Percentiles rank a stretch among this genome's conserved stretches.
Evolutionary conservation across 192 early-diverging fungal genomes (phyloP).

Genomic region (Funneliformis mosseae): DNA sequence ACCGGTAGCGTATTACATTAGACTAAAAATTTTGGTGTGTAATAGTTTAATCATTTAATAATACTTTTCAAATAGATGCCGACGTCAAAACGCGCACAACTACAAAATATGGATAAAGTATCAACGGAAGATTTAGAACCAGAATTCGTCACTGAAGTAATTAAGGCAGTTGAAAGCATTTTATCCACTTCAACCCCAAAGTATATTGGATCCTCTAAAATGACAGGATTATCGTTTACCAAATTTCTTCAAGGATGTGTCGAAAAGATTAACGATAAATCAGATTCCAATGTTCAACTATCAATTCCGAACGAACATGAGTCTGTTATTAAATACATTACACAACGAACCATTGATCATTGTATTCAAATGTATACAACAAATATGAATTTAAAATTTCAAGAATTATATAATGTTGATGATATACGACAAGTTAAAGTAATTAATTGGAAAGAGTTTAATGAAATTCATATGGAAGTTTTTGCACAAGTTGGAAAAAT

Average conservation of each 20-base stretch:
- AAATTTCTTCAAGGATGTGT: constrained; percentile 23
- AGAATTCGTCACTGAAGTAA: neutral
- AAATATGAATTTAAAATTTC: neutral
- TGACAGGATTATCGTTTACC: constrained; percentile 11
- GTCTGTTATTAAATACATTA: constrained; percentile 1
- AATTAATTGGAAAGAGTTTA: constrained; percentile 13
- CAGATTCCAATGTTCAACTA: neutral
- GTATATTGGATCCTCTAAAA: constrained; percentile 9
- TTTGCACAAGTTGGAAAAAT: neutral
- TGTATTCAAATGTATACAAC: neutral
- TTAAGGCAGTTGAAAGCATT: neutral
- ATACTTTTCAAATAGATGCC: neutral
- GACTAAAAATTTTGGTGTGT: no score
- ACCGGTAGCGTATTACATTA: no score
- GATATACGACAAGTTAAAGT: neutral
- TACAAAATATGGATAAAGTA: constrained; percentile 19
- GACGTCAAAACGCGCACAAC: neutral
- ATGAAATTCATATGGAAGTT: neutral
- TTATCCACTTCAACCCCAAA: neutral
- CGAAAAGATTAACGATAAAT: neutral
- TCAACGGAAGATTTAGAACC: neutral
- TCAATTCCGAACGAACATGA: constrained; percentile 21
- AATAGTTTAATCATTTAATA: no score
- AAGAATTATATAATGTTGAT: neutral
- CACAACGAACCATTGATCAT: neutral